Percentiles rank a stretch among this genome's conserved stretches.
Conservation (phyloP, 768 basidiomycete species). For the Cytidiella melzeri region DNA sequence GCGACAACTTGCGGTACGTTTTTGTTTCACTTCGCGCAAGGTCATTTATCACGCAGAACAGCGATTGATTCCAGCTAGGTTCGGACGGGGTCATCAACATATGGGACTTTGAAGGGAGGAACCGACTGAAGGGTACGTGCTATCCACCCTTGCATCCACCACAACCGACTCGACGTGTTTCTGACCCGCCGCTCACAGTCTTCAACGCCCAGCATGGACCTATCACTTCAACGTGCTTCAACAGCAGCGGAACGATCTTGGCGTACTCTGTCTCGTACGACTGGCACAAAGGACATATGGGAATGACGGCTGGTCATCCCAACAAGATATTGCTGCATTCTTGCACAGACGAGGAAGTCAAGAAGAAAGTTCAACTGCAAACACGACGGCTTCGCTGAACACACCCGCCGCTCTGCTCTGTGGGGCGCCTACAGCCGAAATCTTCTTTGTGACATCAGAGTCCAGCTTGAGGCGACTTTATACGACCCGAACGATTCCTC, state of each 20-base stretch:
- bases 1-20: slow-evolving; percentile 36
- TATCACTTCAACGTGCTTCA: slow-evolving; percentile 77
- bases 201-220: slow-evolving; percentile 73
- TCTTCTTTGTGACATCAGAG: too few species aligned
- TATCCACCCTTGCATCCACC: neutral
- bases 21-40: neutral
- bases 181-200: slow-evolving; percentile 30
- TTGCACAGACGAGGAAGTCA: slow-evolving; percentile 89
- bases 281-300: slow-evolving; percentile 88
- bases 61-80: slow-evolving; percentile 31
- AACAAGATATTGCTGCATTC: slow-evolving; percentile 82
- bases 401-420: too few species aligned
- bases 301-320: slow-evolving; percentile 61
- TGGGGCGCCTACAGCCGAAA: too few species aligned
- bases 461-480: too few species aligned
- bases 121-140: slow-evolving; percentile 78
- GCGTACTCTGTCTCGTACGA: slow-evolving; percentile 92
- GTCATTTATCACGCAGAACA: too few species aligned
- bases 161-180: neutral
- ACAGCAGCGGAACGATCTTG: slow-evolving; percentile 80
- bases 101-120: slow-evolving; percentile 92
- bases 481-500: too few species aligned
- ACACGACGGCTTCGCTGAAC: too few species aligned
- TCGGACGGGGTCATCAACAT: slow-evolving; percentile 84
- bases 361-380: too few species aligned